Percentiles rank a stretch among this genome's conserved stretches.
Evolutionary conservation across 1,139 yeast species (phyloP).

Genomic region (Geotrichum fermentans): DNA sequence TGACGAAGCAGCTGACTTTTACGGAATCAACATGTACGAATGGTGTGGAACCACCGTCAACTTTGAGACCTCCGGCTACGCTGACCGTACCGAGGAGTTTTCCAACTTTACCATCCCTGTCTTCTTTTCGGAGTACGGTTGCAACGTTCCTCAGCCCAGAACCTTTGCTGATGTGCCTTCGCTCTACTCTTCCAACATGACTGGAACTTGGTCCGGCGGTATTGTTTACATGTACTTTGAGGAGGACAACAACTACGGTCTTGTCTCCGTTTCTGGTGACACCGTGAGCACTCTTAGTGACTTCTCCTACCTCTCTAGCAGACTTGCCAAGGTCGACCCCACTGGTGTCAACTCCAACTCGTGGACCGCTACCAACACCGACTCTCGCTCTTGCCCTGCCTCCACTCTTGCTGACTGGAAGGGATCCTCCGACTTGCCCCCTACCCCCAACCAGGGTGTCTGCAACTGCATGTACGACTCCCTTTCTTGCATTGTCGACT

Average conservation of each 20-base stretch:
- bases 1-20: conserved; percentile 75
- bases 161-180: conserved; percentile 66
- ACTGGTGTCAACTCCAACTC: conserved; percentile 51
- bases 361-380: conserved; percentile 45
- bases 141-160: conserved; percentile 68
- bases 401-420: conserved; percentile 47
- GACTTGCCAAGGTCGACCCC: conserved; percentile 54
- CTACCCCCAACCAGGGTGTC: conserved; percentile 58
- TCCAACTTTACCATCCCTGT: conserved; percentile 63
- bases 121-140: conserved; percentile 91
- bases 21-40: conserved; percentile 95
- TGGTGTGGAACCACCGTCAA: conserved; percentile 93
- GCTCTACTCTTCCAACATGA: conserved; percentile 53
- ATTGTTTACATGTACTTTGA: conserved; percentile 87
- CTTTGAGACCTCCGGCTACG: conserved; percentile 76
- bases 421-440: conserved; percentile 57
- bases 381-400: conserved; percentile 50
- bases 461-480: conserved; percentile 55
- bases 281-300: conserved; percentile 58
- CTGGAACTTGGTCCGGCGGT: conserved; percentile 84
- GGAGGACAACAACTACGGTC: conserved; percentile 83
- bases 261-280: conserved; percentile 46
- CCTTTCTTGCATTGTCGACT: conserved; percentile 49
- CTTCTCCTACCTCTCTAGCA: conserved; percentile 50
- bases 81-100: conserved; percentile 67